Evolutionary conservation across 108 stramenopile genomes (phyloP), one percentile per base, ranked within the genome.

Genomic region (Bacterosira constricta): DNA sequence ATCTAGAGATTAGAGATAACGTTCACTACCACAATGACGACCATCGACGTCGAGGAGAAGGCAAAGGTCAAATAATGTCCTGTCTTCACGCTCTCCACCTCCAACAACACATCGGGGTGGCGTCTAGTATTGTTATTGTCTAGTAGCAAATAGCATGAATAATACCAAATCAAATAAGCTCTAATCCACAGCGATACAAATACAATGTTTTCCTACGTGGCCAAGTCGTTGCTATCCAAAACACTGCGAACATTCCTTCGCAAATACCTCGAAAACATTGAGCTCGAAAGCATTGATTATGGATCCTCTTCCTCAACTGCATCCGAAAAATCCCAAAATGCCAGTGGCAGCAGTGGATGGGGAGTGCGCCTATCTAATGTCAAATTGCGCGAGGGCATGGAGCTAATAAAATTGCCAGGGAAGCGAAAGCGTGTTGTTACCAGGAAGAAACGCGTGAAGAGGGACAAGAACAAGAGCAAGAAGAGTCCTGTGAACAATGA

Each of bases 331-430:
- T n/a, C 9, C 54, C 44, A 13, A 36, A 38, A 44, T 39, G 15
- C 8, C 35, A 64, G 57, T 44, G 53, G 72, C 18, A 53, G 63
- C 53, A 63, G 79, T 49, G 91, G 91, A 39, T 93, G 91, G 91
- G 91, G 89, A 32, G 89, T 93, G 7, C 79, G 88, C 47, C 69
- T 93, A 6, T 87, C 79, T 32, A 93, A 93, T 77, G 91, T 93
- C 27, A 83, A 86, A 72, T 69, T 93, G 53, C 84, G 91, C 15
- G 86, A 88, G 50, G 91, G 91, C 39, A 86, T 89, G 51, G 75
- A 88, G 61, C 63, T 93, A 17, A 75, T 88, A 76, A 74, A 81
- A 39, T 61, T 93, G 59, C 91, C 91, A 0, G 91, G 91, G 36
- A 85, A 79, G 41, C 73, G 81, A 37, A 87, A 69, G 41, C 67